Conservation (phyloP, 1,139 yeast genomes). For the Pichia sp. region DNA sequence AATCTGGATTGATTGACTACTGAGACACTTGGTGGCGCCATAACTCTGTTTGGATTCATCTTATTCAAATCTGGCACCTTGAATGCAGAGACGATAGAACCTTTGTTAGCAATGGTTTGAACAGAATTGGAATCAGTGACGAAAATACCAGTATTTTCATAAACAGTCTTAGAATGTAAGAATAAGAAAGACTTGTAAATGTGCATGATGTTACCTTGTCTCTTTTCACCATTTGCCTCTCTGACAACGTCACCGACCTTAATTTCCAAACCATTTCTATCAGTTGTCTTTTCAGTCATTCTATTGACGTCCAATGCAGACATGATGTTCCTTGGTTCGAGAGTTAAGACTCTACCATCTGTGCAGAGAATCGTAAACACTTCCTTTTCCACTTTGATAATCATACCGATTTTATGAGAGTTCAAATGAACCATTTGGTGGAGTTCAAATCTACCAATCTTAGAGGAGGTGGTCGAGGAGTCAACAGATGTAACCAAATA, state of each 20-base stretch:
- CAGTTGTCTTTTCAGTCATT: constrained; percentile 80
- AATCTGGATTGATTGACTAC: constrained; percentile 26
- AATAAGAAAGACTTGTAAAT: constrained; percentile 76
- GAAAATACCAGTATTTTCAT: constrained; percentile 89
- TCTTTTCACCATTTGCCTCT: constrained; percentile 69
- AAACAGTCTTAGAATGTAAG: constrained; percentile 67
- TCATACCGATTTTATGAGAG: constrained; percentile 82
- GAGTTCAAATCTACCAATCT: constrained; percentile 70
- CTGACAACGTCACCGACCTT: constrained; percentile 88
- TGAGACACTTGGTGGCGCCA: constrained; percentile 38
- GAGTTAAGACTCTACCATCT: constrained; percentile 68
- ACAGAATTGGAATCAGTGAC: constrained; percentile 72
- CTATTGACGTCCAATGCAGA: constrained; percentile 58
- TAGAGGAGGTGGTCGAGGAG: constrained; percentile 50
- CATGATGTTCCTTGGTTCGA: constrained; percentile 75
- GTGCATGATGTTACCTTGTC: constrained; percentile 85
- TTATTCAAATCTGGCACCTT: constrained; percentile 43
- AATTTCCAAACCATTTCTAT: constrained; percentile 74
- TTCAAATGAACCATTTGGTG: constrained; percentile 88
- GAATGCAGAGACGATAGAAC: constrained; percentile 44
- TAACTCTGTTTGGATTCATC: constrained; percentile 77
- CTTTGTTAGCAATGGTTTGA: constrained; percentile 78
- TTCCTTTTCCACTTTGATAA: constrained; percentile 84
- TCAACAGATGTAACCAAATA: constrained; percentile 76
- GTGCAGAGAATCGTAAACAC: constrained; percentile 75